A percentile compares a stretch with the other conserved stretches of the same genome.
These are phyloP conservation scores for Phytophthora melonis DNA, from an alignment of 352 stramenopile genomes.

Conservation along the genomic window DNA sequence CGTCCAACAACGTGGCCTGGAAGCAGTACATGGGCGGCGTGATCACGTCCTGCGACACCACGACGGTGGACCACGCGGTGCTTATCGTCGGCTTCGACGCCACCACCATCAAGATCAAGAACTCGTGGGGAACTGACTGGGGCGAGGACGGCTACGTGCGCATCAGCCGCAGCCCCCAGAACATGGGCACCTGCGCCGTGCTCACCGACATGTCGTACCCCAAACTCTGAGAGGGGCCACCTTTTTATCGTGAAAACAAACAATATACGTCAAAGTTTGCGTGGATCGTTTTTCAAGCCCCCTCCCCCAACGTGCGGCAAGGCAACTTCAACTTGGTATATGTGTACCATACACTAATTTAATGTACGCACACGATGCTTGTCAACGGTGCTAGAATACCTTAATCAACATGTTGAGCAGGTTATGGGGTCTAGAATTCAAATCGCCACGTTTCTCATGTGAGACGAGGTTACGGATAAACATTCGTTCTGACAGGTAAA, in stretches of 20 bases:
- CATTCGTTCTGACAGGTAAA: too few relatives aligned
- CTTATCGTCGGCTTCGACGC: constrained; percentile 95
- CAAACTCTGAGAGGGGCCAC: constrained; percentile 37
- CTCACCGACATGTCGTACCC: constrained; percentile 63
- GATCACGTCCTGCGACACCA: constrained; percentile 70
- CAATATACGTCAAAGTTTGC: constrained; percentile 21
- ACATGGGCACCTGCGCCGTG: constrained; percentile 64
- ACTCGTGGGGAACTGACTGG: constrained; percentile 97
- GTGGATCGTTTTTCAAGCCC: not conserved
- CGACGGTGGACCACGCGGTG: constrained; percentile 96
- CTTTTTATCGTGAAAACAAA: constrained; percentile 5
- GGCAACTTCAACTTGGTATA: not conserved
- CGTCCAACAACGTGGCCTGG: constrained; percentile 94
- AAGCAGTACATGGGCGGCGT: constrained; percentile 98
- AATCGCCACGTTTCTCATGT: too few relatives aligned
- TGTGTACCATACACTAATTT: not conserved
- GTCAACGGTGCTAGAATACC: not conserved
- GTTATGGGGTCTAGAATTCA: not conserved
- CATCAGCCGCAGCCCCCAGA: constrained; percentile 79
- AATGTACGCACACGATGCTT: not conserved
- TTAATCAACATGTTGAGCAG: not conserved
- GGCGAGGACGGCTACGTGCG: constrained; percentile 95
- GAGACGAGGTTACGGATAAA: too few relatives aligned
- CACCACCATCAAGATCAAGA: constrained; percentile 95
- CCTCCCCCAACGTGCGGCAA: not conserved